Evolutionary conservation across 2,329 filamentous ascomycete genomes (phyloP).

Genomic region (Eutypa lata): DNA sequence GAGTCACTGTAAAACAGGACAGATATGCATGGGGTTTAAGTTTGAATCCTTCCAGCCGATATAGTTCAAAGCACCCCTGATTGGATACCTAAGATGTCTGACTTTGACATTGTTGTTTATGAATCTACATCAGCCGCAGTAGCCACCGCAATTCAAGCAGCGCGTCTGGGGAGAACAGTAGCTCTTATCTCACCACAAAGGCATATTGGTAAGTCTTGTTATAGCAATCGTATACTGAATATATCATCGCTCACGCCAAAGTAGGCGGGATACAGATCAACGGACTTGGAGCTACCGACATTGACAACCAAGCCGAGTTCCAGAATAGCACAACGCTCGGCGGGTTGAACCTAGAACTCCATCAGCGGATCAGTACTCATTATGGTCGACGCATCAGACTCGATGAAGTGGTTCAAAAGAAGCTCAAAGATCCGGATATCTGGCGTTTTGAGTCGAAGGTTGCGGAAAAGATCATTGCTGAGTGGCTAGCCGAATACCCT

Average conservation of each 20-base stretch:
- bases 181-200: constrained; percentile 9
- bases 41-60: too few species aligned
- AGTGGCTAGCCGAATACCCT: constrained; percentile 12
- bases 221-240: neutral
- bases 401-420: constrained; percentile 9
- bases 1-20: too few species aligned
- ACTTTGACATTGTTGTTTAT: constrained; percentile 14
- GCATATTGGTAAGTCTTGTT: constrained; percentile 6
- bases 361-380: constrained; percentile 13
- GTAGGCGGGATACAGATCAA: constrained; percentile 15
- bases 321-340: constrained; percentile 10
- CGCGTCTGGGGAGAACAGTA: constrained; percentile 9
- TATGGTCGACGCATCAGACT: constrained; percentile 11
- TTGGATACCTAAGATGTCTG: neutral
- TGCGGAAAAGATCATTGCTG: constrained; percentile 13
- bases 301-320: constrained; percentile 15
- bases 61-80: too few species aligned
- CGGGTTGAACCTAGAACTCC: constrained; percentile 16
- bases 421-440: constrained; percentile 10
- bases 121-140: constrained; percentile 15
- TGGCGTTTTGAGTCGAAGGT: constrained; percentile 20
- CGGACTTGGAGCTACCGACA: constrained; percentile 18
- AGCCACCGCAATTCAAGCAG: constrained; percentile 12
- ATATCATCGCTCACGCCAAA: neutral
- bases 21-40: too few species aligned